phyloP scores from a whole-genome alignment of 352 stramenopile genomes.

The Phytophthora podocarpi region DNA sequence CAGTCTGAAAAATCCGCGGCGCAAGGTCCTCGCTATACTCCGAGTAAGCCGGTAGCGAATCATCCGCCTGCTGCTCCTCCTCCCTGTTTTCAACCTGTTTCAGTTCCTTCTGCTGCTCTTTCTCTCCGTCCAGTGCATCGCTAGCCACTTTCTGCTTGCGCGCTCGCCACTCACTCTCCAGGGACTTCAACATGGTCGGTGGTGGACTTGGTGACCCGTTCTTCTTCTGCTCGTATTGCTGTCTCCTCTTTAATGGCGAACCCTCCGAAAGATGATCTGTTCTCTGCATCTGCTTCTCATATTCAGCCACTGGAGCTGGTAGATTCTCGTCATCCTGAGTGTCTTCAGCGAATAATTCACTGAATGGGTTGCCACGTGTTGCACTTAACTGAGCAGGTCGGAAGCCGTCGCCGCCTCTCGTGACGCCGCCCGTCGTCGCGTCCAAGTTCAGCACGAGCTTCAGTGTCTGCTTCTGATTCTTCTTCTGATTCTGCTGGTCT shows the following conservation, averaged over 20 bases:
- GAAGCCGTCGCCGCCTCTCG: conserved; percentile 12
- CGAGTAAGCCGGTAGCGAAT: conserved; percentile 15
- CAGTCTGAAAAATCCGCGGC: conserved; percentile 18
- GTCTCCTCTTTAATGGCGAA: conserved; percentile 4
- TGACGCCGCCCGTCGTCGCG: background rate
- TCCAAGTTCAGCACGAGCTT: conserved; percentile 47
- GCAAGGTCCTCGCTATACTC: conserved; percentile 44
- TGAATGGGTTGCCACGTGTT: conserved; percentile 34
- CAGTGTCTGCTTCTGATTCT: conserved; percentile 13
- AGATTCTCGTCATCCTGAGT: conserved; percentile 54
- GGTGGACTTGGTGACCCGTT: conserved; percentile 16
- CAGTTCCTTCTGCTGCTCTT: background rate
- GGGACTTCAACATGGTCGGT: conserved; percentile 23
- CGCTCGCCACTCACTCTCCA: conserved; percentile 33
- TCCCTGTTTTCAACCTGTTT: background rate
- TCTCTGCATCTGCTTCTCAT: background rate
- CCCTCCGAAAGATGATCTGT: background rate
- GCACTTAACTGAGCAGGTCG: background rate
- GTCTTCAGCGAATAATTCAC: conserved; percentile 55
- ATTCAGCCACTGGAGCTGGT: background rate
- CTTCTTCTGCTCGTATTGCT: background rate
- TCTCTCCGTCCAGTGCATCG: background rate
- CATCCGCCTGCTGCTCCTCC: background rate
- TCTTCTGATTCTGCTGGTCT: background rate
- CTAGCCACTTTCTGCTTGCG: conserved; percentile 19